Evolutionary conservation across 768 basidiomycete species (phyloP), one percentile per base, ranked within the genome.

Genomic region (Russula earlei): DNA sequence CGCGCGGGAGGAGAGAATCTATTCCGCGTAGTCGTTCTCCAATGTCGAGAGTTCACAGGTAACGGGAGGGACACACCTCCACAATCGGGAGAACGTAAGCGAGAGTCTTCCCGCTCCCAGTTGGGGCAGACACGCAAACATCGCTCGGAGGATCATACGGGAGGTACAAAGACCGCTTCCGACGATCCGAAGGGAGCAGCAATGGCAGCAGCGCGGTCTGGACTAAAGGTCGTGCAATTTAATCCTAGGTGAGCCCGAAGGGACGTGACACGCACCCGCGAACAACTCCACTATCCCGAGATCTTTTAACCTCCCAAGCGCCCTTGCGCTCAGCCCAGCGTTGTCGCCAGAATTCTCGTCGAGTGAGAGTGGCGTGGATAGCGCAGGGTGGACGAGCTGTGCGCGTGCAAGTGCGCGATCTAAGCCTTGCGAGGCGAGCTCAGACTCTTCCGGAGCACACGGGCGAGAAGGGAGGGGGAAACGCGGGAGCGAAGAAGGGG

Each of bases 61-160:
- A n/a, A 17, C 45, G 17, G 31, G 22, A 14, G 29, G 14, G 31
- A 52, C 71, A 55, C 55, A 87, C 91, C 77, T 96, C 91, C 29
- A 96, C 76, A 52, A 97, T 87, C 1, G 96, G 96, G 33, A 98
- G 71, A 1, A 85, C 89, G 71, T 99, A 99, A n/a, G 91, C 89
- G 27, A 99, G 76, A 0, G 95, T 99, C 70, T 99, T 99, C 0
- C 96, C 96, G 63, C 93, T 96, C 22, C 96, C 96, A 0, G 96
- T 99, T 0, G 96, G 96, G 1, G 96, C 96, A 8, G 92, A 96
- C 12, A 95, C 88, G 62, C 93, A 94, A 12, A 93, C 77, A 69
- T 99, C 96, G 25, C 77, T 77, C 25, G 83, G 83, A 34, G 80
- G 76, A 54, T 77, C 67, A 62, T 80, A 84, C 0, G 89, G 84